Evolutionary conservation across 257 asterid genomes (phyloP).

Genomic region (Capsicum baccatum): DNA sequence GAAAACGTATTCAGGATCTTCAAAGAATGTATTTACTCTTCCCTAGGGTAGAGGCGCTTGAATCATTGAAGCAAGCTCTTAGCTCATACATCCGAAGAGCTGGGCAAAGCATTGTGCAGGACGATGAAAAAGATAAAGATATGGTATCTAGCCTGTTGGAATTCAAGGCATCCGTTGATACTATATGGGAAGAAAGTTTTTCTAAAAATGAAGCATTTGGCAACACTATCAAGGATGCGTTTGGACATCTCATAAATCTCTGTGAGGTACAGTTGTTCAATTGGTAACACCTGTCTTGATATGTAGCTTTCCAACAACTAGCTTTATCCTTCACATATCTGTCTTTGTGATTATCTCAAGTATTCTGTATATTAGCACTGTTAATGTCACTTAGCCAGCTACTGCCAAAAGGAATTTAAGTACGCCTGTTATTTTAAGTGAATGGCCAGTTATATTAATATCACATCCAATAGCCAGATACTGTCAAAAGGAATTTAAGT

Average conservation of each 20-base stretch:
- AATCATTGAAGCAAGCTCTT: slow-evolving; percentile 79
- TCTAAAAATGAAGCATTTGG: slow-evolving; percentile 84
- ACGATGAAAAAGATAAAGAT: slow-evolving; percentile 98
- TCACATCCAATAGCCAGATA: neutral
- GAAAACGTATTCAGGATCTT: slow-evolving; percentile 87
- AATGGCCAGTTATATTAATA: slow-evolving; percentile 1
- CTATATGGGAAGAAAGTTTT: slow-evolving; percentile 92
- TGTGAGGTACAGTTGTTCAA: slow-evolving; percentile 40
- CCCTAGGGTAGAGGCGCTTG: slow-evolving; percentile 79
- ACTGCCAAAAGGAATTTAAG: neutral
- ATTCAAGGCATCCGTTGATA: slow-evolving; percentile 83
- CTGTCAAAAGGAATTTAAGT: neutral
- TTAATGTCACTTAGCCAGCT: neutral
- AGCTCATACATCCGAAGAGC: slow-evolving; percentile 81
- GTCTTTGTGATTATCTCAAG: slow-evolving; percentile 6
- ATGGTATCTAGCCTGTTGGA: slow-evolving; percentile 91
- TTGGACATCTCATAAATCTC: slow-evolving; percentile 90
- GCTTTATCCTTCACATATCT: neutral
- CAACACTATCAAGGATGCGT: slow-evolving; percentile 92
- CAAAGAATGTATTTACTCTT: slow-evolving; percentile 81
- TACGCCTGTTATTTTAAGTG: neutral
- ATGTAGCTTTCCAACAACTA: neutral
- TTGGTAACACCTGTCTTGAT: neutral
- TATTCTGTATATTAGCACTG: slow-evolving; percentile 18
- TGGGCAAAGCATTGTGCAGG: slow-evolving; percentile 86